Conservation (phyloP, 495 filamentous ascomycete species). For the Aspergillus avenaceus region DNA sequence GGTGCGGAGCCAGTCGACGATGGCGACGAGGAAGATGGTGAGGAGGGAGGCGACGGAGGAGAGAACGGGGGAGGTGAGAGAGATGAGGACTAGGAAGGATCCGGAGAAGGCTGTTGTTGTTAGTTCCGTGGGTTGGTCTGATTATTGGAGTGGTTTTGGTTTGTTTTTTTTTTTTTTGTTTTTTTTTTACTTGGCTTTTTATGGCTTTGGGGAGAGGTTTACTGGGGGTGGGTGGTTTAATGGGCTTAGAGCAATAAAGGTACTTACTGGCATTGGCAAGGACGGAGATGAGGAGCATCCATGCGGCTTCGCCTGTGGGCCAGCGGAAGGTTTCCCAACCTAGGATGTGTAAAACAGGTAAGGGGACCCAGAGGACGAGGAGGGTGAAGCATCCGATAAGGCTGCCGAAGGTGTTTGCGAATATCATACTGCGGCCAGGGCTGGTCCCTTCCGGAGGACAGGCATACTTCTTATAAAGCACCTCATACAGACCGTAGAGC, state of each 20-base stretch:
- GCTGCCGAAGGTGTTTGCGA: conserved; percentile 86
- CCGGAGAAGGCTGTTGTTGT: conserved; percentile 68
- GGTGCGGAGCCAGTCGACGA: conserved; percentile 82
- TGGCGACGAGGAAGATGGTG: conserved; percentile 93
- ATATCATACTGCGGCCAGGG: conserved; percentile 78
- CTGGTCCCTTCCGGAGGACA: conserved; percentile 88
- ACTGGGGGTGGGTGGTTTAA: background rate
- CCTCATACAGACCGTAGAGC: conserved; percentile 94
- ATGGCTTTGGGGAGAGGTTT: background rate
- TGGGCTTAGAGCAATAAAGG: background rate
- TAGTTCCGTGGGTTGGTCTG: conserved; percentile 9
- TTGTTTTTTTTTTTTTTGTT: background rate
- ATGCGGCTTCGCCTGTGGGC: conserved; percentile 69
- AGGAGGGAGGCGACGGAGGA: conserved; percentile 87
- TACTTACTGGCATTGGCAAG: conserved; percentile 74
- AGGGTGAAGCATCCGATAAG: conserved; percentile 83
- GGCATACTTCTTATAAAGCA: conserved; percentile 86
- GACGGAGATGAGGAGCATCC: conserved; percentile 75
- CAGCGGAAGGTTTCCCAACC: conserved; percentile 80
- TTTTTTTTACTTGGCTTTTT: background rate
- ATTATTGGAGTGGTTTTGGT: too few relatives aligned
- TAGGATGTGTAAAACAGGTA: conserved; percentile 74
- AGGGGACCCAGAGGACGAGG: conserved; percentile 82
- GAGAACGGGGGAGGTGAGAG: conserved; percentile 85
- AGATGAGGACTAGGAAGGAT: conserved; percentile 89